Base-by-base conservation (phyloP, 2,329 filamentous ascomycete species). In the Tothia fuscella region DNA sequence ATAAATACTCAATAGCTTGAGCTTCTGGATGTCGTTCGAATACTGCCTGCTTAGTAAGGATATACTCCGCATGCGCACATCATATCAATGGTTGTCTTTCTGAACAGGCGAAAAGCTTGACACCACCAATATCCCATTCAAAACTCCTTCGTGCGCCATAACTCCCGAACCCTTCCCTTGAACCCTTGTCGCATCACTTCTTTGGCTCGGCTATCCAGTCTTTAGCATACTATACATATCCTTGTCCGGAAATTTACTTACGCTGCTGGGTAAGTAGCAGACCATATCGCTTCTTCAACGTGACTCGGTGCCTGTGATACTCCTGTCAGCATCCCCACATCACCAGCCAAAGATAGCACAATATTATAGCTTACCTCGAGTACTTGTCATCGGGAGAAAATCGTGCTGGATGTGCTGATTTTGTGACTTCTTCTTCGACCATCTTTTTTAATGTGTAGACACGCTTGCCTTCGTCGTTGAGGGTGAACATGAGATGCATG, bases 351-450 rank as follows among this genome's bases (percentile, higher is more conserved):
- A 42, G 6, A 25, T 28, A 10, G 19, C 7, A 36, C 9, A 36
- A 26, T 25, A 17, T 19, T 3, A 4, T 2, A n/a, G 2, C 64
- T 39, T 59, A 77, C 73, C 76, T 71, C 57, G 87, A 94, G 75
- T 93, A 96, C 73, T 95, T 94, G 73, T 98, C 91, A 67, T 98
- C 91, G 49, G 91, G 91, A 35, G 86, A 94, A 72, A 96, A 98
- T 53, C 91, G 76, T 32, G 91, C 91, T 35, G 91, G 89, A 68
- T 96, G 89, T 43, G 91, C 91, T 41, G 83, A 91, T 73, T 93
- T 94, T 62, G 89, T 93, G 57, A 95, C 85, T 59, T 87, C 77
- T 58, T 82, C 82, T 53, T 78, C 72, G 47, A 69, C 54, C 52
- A 93, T 76, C 71, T 96, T 95, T 69, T 95, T 89, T 51, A 96